These are phyloP conservation scores for Aspergillus eucalypticola DNA, from an alignment of 2,329 filamentous ascomycete genomes.

Conservation along the genomic window DNA sequence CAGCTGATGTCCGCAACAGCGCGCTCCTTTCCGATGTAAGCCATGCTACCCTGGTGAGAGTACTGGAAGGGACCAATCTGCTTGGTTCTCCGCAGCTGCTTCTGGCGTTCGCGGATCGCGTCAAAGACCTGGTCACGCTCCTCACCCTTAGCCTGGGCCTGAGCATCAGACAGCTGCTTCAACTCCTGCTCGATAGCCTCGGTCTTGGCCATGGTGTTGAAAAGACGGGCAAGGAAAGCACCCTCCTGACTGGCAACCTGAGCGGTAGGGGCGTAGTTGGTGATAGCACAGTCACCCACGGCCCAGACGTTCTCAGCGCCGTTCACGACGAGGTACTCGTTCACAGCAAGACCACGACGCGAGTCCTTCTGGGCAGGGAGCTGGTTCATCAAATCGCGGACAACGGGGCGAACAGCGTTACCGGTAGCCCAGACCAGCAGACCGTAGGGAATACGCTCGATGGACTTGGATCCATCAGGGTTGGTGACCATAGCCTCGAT, in stretches of 20 bases:
- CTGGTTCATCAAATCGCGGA: conserved; percentile 87
- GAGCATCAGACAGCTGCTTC: conserved; percentile 63
- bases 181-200: conserved; percentile 78
- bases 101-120: conserved; percentile 84
- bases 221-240: conserved; percentile 87
- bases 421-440: conserved; percentile 98
- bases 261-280: conserved; percentile 95
- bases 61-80: conserved; percentile 98
- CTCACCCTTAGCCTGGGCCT: conserved; percentile 67
- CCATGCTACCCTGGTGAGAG: conserved; percentile 93
- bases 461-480: conserved; percentile 80
- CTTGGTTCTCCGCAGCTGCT: conserved; percentile 83
- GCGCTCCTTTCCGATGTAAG: conserved; percentile 97
- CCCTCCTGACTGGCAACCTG: conserved; percentile 97
- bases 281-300: conserved; percentile 93
- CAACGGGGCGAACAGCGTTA: conserved; percentile 85
- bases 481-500: conserved; percentile 85
- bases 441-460: conserved; percentile 84
- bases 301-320: conserved; percentile 97
- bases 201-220: conserved; percentile 99
- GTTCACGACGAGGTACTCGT: conserved; percentile 98
- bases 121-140: conserved; percentile 60
- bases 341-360: conserved; percentile 89
- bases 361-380: conserved; percentile 96
- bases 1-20: conserved; percentile 96